phyloP scores from a whole-genome alignment of 2,329 filamentous ascomycete genomes.

The Boeremia lycopersici region DNA sequence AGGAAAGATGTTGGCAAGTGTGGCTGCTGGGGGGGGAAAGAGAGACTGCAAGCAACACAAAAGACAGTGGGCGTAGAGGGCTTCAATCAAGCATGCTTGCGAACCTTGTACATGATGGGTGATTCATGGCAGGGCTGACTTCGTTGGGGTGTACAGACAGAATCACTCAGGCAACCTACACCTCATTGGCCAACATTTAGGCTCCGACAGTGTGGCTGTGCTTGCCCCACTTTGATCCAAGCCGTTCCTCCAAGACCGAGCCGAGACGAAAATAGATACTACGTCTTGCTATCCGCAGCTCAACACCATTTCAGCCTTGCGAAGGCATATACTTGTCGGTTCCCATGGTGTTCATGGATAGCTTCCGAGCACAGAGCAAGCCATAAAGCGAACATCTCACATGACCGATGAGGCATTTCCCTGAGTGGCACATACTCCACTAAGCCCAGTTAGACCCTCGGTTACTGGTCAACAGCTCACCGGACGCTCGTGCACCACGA shows the following conservation, averaged over 20 bases:
- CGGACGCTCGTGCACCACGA: conserved; percentile 11
- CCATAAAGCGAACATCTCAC: background rate
- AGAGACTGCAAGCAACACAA: conserved; percentile 5
- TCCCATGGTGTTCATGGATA: background rate
- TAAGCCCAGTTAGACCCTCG: conserved; percentile 8
- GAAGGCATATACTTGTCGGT: background rate
- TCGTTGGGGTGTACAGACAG: background rate
- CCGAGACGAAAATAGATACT: conserved; percentile 17
- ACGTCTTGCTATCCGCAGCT: background rate
- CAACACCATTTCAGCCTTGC: conserved; percentile 6
- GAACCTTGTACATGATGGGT: background rate
- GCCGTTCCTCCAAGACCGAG: conserved; percentile 26
- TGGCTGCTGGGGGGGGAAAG: conserved; percentile 4
- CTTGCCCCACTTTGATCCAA: conserved; percentile 20
- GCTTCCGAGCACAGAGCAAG: too few relatives aligned
- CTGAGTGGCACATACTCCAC: background rate
- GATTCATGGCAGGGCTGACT: conserved; percentile 6
- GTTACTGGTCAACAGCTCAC: conserved; percentile 10
- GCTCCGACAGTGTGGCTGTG: conserved; percentile 11
- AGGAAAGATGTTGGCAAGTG: background rate
- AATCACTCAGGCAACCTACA: conserved; percentile 18
- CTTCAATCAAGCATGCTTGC: background rate
- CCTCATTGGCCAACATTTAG: conserved; percentile 19
- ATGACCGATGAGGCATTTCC: background rate
- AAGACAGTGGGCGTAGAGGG: background rate